A percentile compares a stretch with the other conserved stretches of the same genome.
These are phyloP conservation scores for Sophora flavescens DNA, from an alignment of 306 rosid species.

Conservation along the genomic window DNA sequence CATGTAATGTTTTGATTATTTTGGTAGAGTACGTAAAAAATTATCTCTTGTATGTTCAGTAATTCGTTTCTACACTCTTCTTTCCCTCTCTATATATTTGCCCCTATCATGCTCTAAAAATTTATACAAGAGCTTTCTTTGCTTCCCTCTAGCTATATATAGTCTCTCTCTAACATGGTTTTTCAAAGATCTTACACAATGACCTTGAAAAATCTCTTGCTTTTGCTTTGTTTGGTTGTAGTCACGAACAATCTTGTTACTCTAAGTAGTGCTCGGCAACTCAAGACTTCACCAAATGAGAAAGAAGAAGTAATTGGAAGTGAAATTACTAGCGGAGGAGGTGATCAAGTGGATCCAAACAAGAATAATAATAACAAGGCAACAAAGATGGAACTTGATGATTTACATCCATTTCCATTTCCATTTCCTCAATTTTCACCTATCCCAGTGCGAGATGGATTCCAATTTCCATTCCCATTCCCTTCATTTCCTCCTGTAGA, in stretches of 20 bases:
- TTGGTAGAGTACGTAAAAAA: too few species aligned
- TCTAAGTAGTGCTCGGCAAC: slow-evolving; percentile 36
- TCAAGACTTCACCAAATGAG: neutral
- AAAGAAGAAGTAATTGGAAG: neutral
- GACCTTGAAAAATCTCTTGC: slow-evolving; percentile 13
- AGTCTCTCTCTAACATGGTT: neutral
- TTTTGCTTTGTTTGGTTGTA: slow-evolving; percentile 38
- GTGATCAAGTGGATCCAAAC: slow-evolving; percentile 6
- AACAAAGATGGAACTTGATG: neutral
- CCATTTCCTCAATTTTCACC: slow-evolving; percentile 28
- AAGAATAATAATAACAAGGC: neutral
- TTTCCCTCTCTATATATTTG: slow-evolving; percentile 31
- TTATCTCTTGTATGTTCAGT: too few species aligned
- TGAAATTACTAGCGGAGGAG: neutral
- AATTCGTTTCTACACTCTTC: neutral
- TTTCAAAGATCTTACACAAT: neutral
- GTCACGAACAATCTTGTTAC: slow-evolving; percentile 12
- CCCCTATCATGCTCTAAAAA: neutral
- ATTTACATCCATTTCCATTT: neutral
- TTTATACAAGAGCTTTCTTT: neutral
- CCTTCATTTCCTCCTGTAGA: neutral
- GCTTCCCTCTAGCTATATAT: neutral
- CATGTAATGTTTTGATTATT: too few species aligned
- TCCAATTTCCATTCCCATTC: neutral
- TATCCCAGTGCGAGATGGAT: neutral